These are phyloP conservation scores for Prasinococcaceae sp. DNA, from an alignment of 139 green algal species.

Conservation along the genomic window DNA sequence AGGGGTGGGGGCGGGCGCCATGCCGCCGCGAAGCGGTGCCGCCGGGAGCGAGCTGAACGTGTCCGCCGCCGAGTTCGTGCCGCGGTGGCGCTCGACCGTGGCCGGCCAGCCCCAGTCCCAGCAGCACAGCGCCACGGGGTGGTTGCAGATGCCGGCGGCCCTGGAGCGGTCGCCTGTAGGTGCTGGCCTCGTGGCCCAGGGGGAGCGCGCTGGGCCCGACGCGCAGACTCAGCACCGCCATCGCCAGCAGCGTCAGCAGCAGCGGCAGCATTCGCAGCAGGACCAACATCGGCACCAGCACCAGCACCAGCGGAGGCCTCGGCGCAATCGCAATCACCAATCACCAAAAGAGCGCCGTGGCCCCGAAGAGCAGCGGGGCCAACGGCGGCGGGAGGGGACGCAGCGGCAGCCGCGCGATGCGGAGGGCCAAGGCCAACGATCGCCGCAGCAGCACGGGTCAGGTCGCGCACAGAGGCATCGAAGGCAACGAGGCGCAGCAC, in stretches of 20 bases:
- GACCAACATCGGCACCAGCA: neutral
- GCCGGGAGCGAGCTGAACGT: no score
- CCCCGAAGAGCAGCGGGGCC: neutral
- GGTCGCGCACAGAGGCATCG: neutral
- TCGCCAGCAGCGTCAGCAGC: neutral
- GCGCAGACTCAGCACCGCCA: neutral
- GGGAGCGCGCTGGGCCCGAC: no score
- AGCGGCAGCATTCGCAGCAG: neutral
- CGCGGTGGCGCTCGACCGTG: no score
- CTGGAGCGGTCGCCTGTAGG: no score
- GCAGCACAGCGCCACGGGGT: no score
- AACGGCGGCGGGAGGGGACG: neutral
- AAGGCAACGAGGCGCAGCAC: neutral
- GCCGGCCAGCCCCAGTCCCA: no score
- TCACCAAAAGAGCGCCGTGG: neutral
- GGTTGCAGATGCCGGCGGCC: no score
- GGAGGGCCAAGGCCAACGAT: neutral
- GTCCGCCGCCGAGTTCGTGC: no score
- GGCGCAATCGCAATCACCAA: neutral
- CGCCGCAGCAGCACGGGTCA: neutral
- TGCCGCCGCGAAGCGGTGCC: no score
- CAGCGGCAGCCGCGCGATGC: neutral
- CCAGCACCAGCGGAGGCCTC: neutral
- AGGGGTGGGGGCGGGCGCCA: no score
- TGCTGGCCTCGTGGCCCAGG: no score